phyloP scores from a whole-genome alignment of 306 rosid species.

The Pueraria montana region DNA sequence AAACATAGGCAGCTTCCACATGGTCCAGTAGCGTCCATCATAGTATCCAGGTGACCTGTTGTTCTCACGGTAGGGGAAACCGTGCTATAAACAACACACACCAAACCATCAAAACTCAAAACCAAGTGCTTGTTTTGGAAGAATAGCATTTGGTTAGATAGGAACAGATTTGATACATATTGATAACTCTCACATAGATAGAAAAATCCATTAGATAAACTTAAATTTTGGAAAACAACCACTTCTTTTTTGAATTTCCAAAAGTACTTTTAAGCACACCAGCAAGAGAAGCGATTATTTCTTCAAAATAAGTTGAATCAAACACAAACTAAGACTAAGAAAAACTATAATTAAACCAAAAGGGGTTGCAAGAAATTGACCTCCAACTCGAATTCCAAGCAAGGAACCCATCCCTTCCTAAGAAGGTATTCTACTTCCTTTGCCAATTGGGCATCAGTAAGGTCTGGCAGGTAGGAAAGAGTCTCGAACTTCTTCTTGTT shows the following conservation, averaged over 20 bases:
- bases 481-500: slow-evolving; percentile 84
- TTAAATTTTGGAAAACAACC: no score
- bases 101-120: not conserved
- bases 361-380: slow-evolving; percentile 44
- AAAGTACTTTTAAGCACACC: no score
- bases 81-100: slow-evolving; percentile 46
- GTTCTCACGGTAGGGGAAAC: slow-evolving; percentile 72
- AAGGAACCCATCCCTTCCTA: slow-evolving; percentile 70
- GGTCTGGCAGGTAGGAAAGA: slow-evolving; percentile 80
- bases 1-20: slow-evolving; percentile 97
- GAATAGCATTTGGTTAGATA: not conserved
- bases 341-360: not conserved
- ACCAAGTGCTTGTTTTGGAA: not conserved
- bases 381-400: slow-evolving; percentile 75
- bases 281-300: not conserved
- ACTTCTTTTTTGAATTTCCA: no score
- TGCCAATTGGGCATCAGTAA: not conserved
- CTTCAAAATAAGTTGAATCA: not conserved
- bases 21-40: slow-evolving; percentile 90
- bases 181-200: not conserved
- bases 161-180: not conserved
- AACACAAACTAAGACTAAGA: not conserved
- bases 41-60: slow-evolving; percentile 78
- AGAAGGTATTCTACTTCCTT: slow-evolving; percentile 79
- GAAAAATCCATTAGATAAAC: no score